Conservation (phyloP, 345 rosid species). For the Hibiscus syriacus region DNA sequence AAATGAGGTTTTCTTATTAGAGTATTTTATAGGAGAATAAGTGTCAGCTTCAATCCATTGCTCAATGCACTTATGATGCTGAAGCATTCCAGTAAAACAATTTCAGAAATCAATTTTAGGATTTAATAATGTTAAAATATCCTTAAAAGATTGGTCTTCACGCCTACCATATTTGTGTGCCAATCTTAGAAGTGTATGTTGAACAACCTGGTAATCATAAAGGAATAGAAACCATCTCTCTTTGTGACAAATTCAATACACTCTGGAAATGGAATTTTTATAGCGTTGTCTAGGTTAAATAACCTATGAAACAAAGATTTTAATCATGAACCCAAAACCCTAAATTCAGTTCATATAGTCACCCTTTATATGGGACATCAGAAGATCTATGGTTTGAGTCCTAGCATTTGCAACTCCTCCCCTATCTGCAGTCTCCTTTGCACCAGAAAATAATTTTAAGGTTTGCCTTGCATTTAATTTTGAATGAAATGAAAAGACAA, state of each 20-base stretch:
- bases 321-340: background rate
- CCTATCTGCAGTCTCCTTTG: background rate
- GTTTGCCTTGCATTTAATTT: background rate
- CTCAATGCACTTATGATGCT: background rate
- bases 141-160: background rate
- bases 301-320: background rate
- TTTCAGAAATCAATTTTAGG: background rate
- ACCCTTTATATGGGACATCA: background rate
- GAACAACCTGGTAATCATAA: background rate
- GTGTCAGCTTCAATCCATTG: background rate
- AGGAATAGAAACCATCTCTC: background rate
- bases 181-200: background rate
- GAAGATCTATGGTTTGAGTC: background rate
- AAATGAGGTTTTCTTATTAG: background rate
- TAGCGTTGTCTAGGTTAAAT: background rate
- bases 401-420: background rate
- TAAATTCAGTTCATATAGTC: background rate
- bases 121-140: background rate
- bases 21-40: background rate
- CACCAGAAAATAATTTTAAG: background rate
- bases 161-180: background rate
- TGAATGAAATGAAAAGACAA: background rate
- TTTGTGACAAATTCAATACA: background rate
- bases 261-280: background rate
- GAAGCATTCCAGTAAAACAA: background rate